Percentiles rank a stretch among this genome's conserved stretches.
Evolutionary conservation across 1,139 yeast species (phyloP).

Genomic region (Saccharomyces hybrid): DNA sequence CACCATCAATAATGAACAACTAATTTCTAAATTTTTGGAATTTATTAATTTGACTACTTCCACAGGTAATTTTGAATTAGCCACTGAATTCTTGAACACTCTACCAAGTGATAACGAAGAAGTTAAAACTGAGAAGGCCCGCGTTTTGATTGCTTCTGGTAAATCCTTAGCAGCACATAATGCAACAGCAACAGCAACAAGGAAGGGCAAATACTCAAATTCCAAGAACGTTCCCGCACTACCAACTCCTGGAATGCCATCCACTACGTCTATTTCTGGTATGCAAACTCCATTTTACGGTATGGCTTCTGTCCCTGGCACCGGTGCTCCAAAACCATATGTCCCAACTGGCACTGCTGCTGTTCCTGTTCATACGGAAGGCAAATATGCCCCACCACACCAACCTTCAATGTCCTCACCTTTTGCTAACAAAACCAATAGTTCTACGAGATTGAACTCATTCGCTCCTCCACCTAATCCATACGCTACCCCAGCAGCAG

Average conservation of each 20-base stretch:
- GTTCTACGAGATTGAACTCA: conserved; percentile 1
- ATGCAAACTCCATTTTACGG: not conserved
- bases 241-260: not conserved
- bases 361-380: not conserved
- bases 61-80: conserved; percentile 77
- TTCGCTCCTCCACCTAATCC: conserved; percentile 30
- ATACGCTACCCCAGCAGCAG: conserved; percentile 27
- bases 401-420: conserved; percentile 20
- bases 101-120: conserved; percentile 61
- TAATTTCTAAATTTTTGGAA: conserved; percentile 42
- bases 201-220: conserved; percentile 11
- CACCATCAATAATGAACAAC: conserved; percentile 31
- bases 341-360: conserved; percentile 17
- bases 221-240: conserved; percentile 6
- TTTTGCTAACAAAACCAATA: not conserved
- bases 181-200: conserved; percentile 2
- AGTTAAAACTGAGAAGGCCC: conserved; percentile 62
- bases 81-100: conserved; percentile 57
- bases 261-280: not conserved
- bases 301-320: not conserved
- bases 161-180: conserved; percentile 7
- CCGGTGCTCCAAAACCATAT: conserved; percentile 22
- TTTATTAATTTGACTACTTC: conserved; percentile 76
- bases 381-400: conserved; percentile 4
- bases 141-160: conserved; percentile 60